Evolutionary conservation across 2,329 filamentous ascomycete species (phyloP).

Genomic region (Xylaria sp.): DNA sequence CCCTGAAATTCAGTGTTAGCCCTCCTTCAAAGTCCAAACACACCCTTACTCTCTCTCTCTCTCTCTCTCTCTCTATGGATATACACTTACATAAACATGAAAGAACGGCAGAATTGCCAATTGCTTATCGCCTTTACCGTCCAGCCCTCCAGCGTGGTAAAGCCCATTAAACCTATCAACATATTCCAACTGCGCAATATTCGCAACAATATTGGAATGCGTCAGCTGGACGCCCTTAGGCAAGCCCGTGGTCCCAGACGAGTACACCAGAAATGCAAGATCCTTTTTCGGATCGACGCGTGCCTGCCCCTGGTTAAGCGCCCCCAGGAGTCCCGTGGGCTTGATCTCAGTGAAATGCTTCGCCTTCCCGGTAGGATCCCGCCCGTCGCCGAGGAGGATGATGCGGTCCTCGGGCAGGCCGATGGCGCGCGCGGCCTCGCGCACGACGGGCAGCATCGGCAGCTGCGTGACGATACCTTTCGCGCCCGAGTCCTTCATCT

Average conservation of each 20-base stretch:
- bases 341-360: constrained; percentile 80
- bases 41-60: not conserved
- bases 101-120: constrained; percentile 89
- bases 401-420: constrained; percentile 79
- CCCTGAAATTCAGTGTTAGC: constrained; percentile 54
- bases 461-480: constrained; percentile 80
- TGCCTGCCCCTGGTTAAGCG: constrained; percentile 63
- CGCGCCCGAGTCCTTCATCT: constrained; percentile 81
- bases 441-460: constrained; percentile 71
- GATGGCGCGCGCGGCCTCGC: constrained; percentile 73
- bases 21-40: not conserved
- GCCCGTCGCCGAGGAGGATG: constrained; percentile 77
- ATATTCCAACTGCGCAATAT: constrained; percentile 67
- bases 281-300: constrained; percentile 76
- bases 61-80: not conserved
- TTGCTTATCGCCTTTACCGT: constrained; percentile 75
- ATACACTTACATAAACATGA: constrained; percentile 81
- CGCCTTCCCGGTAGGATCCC: constrained; percentile 66
- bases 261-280: constrained; percentile 87
- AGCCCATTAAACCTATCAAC: constrained; percentile 67
- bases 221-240: constrained; percentile 92
- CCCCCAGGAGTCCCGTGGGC: constrained; percentile 68
- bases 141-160: constrained; percentile 64
- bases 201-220: constrained; percentile 84
- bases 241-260: constrained; percentile 87